Evolutionary conservation across 2,329 filamentous ascomycete genomes (phyloP).

Genomic region (Juglanconis sp.): DNA sequence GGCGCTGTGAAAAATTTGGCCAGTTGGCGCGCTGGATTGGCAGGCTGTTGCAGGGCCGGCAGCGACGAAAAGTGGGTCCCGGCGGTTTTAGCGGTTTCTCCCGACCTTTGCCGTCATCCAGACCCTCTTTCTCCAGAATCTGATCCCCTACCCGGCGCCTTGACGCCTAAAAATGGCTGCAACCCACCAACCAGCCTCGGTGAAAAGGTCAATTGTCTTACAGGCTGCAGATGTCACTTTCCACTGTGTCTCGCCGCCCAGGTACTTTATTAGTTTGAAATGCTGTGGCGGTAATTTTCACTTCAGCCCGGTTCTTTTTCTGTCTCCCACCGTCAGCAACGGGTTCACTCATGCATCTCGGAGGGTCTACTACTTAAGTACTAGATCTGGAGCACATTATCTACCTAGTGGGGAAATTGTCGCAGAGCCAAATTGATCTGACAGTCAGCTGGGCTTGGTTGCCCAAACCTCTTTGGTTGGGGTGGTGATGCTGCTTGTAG

Average conservation of each 20-base stretch:
- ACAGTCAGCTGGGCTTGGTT: neutral
- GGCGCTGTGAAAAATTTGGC: conserved; percentile 44
- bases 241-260: neutral
- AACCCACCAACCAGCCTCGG: neutral
- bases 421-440: neutral
- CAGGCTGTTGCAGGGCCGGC: neutral
- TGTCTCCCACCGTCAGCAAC: neutral
- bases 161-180: neutral
- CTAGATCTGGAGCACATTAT: neutral
- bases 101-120: neutral
- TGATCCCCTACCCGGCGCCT: neutral
- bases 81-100: conserved; percentile 1
- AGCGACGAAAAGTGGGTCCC: conserved; percentile 1
- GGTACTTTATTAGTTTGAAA: neutral
- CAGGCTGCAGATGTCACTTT: neutral
- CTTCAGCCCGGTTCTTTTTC: neutral
- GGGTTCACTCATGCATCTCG: too few species aligned
- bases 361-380: neutral
- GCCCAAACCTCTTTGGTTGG: neutral
- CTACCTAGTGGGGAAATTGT: neutral
- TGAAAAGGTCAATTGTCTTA: neutral
- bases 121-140: neutral
- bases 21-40: neutral
- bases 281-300: neutral
- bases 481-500: neutral